phyloP scores from a whole-genome alignment of 495 filamentous ascomycete genomes.

The Neurospora pannonica region DNA sequence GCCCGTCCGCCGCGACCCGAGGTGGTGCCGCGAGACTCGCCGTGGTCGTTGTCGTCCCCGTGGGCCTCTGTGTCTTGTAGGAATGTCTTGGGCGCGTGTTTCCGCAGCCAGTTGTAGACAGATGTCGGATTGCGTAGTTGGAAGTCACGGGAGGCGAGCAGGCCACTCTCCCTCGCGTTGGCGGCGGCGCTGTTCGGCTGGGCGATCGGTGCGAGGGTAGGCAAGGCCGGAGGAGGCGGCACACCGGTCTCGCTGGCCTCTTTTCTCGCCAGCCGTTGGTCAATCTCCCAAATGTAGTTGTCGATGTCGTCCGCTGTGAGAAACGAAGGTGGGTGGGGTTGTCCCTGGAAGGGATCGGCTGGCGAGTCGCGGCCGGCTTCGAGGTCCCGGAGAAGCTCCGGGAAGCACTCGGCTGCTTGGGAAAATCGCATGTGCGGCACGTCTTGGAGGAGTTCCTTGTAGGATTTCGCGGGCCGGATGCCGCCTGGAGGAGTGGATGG shows the following conservation, averaged over 20 bases:
- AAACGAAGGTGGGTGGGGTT: slow-evolving; percentile 41
- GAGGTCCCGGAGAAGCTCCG: slow-evolving; percentile 32
- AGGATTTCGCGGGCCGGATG: slow-evolving; percentile 24
- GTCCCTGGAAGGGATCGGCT: slow-evolving; percentile 26
- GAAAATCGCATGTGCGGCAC: slow-evolving; percentile 32
- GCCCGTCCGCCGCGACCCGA: slow-evolving; percentile 10
- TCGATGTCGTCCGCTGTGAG: slow-evolving; percentile 71
- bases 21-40: slow-evolving; percentile 17
- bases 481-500: slow-evolving; percentile 16
- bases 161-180: slow-evolving; percentile 8
- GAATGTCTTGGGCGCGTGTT: slow-evolving; percentile 74
- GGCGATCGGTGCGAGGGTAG: slow-evolving; percentile 32
- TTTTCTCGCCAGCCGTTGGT: slow-evolving; percentile 50
- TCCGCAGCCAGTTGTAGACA: slow-evolving; percentile 84
- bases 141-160: slow-evolving; percentile 37
- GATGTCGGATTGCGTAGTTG: slow-evolving; percentile 69
- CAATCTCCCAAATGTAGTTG: slow-evolving; percentile 65
- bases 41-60: slow-evolving; percentile 34
- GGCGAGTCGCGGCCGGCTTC: slow-evolving; percentile 26
- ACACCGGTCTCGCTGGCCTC: slow-evolving; percentile 1
- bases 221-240: slow-evolving; percentile 13
- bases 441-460: slow-evolving; percentile 28
- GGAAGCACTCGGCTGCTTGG: slow-evolving; percentile 28
- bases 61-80: slow-evolving; percentile 64
- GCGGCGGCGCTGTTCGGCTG: slow-evolving; percentile 18